Base-by-base conservation (phyloP, 2,329 filamentous ascomycete species). In the Trichoderma breve region DNA sequence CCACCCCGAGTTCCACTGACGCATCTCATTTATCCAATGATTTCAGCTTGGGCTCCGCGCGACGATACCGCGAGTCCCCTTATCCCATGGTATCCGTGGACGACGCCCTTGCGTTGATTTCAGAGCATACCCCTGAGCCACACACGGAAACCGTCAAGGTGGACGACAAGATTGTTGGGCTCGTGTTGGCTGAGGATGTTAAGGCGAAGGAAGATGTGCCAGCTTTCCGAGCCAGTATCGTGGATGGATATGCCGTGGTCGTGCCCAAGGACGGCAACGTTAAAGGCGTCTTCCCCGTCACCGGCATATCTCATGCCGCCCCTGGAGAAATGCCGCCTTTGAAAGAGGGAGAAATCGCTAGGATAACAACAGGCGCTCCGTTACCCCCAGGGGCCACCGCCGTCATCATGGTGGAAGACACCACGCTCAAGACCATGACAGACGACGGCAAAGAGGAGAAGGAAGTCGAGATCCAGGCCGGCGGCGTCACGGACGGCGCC, bases 331-430 rank as follows among this genome's bases (percentile, higher is more conserved):
- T 88, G 15, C 84, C 88, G 39, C 82, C 88, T 1, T 83, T 98
- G 3, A 86, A 91, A 69, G 85, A 89, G 39, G 94, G 95, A 0
- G 87, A 94, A 74, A 91, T 98, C 68, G 92, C 95, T 0, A 88
- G 96, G 61, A 97, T 99, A 76, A 99, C 96, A 0, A 99, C 96
- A 0, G 96, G 96, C 0, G 96, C 96, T 6, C 95, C 96, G 12
- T 84, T 99, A 0, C 96, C 96, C 1, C 90, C 91, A 0, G 94
- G 95, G 0, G 94, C 96, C 2, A 97, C 93, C 30, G 92, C 95
- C 0, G 95, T 99, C 6, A 91, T 98, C 61, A 98, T 83, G 82
- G 96, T 99, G 0, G 96, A 99, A 82, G 96, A 98, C 78, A 99
- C 96, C 0, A 83, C 91, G 1, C 84, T 99, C 5, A 89, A 88